Evolutionary conservation across 352 stramenopile species (phyloP).

Genomic region (Globisporangium heterothallicum): DNA sequence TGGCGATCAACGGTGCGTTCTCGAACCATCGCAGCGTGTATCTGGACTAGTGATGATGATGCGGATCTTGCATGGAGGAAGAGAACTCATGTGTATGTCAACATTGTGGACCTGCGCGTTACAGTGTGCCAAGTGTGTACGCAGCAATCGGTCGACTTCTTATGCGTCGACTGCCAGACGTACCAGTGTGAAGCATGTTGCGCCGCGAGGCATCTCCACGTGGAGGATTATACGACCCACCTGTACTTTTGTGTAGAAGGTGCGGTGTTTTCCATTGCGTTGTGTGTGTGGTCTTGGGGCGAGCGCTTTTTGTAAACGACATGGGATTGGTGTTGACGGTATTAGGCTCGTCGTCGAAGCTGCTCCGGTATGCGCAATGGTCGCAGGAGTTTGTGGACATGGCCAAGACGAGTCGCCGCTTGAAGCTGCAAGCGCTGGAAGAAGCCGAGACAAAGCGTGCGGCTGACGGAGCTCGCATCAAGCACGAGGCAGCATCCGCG

Average conservation of each 20-base stretch:
- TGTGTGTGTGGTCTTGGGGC: not conserved
- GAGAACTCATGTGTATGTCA: not conserved
- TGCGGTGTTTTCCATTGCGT: conserved; percentile 5
- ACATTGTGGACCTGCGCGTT: not conserved
- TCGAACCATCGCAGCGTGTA: too few relatives aligned
- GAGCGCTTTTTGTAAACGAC: not conserved
- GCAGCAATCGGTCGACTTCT: conserved; percentile 38
- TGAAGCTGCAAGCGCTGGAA: conserved; percentile 11
- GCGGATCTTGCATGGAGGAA: too few relatives aligned
- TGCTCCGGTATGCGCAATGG: conserved; percentile 45
- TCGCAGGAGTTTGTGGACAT: conserved; percentile 34
- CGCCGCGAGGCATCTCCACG: conserved; percentile 24
- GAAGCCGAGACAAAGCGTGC: not conserved
- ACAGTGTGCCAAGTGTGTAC: conserved; percentile 53
- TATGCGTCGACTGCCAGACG: conserved; percentile 43
- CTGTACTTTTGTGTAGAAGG: conserved; percentile 62
- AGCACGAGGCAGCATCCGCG: not conserved
- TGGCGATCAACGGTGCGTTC: conserved; percentile 36
- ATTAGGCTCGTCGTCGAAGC: conserved; percentile 31
- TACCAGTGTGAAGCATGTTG: conserved; percentile 66
- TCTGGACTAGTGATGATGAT: too few relatives aligned
- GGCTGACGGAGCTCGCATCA: not conserved
- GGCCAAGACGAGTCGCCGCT: conserved; percentile 29
- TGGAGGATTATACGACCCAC: conserved; percentile 21
- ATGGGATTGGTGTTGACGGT: not conserved